These are phyloP conservation scores for Fennellomyces sp. DNA, from an alignment of 371 early-diverging fungal genomes.

Conservation along the genomic window DNA sequence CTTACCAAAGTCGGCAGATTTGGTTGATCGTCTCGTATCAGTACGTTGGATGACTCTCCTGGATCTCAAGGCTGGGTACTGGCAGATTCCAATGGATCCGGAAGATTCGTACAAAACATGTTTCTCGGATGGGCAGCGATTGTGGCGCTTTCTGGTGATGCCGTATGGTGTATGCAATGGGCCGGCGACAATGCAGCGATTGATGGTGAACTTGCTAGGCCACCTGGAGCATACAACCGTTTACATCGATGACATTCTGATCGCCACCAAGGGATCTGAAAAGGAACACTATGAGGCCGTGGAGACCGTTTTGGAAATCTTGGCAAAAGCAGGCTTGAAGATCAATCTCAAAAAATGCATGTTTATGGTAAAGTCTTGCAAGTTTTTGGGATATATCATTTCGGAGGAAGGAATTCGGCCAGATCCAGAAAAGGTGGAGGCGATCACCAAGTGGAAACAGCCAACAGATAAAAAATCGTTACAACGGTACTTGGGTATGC, in stretches of 20 bases:
- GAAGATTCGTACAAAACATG: slow-evolving; percentile 28
- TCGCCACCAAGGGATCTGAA: neutral
- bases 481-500: neutral
- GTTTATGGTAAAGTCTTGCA: neutral
- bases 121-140: slow-evolving; percentile 9
- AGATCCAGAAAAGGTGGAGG: neutral
- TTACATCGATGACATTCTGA: neutral
- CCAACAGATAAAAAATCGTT: neutral
- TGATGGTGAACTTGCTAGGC: slow-evolving; percentile 37
- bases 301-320: neutral
- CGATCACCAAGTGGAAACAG: neutral
- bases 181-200: slow-evolving; percentile 38
- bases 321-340: neutral
- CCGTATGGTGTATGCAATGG: slow-evolving; percentile 51
- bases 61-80: slow-evolving; percentile 44
- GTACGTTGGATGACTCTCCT: slow-evolving; percentile 33
- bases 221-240: no score
- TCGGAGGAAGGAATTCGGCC: neutral
- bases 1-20: slow-evolving; percentile 39
- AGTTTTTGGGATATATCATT: neutral
- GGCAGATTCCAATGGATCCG: slow-evolving; percentile 33
- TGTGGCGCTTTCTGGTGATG: slow-evolving; percentile 43
- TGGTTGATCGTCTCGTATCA: slow-evolving; percentile 25
- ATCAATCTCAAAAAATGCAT: neutral
- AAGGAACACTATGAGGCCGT: neutral